These are phyloP conservation scores for Xylaria flabelliformis DNA, from an alignment of 495 filamentous ascomycete genomes.

Conservation along the genomic window DNA sequence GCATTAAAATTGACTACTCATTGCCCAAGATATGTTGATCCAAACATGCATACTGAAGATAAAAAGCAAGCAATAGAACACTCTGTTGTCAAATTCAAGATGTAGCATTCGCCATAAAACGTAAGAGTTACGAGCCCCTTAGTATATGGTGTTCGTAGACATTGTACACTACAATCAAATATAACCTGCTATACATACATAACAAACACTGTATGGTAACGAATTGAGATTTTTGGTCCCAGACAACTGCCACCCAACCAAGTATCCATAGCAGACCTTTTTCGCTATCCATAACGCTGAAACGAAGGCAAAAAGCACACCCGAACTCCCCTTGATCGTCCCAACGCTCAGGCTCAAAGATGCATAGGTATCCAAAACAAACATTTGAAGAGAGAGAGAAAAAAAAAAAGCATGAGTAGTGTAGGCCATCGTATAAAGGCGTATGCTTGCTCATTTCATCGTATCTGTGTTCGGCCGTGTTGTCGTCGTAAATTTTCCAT, in stretches of 20 bases:
- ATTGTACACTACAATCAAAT: neutral
- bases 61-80: neutral
- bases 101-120: neutral
- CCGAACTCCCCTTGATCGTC: neutral
- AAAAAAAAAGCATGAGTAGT: neutral
- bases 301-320: neutral
- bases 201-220: neutral
- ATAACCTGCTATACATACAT: neutral
- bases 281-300: neutral
- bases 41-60: neutral
- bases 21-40: too few species aligned
- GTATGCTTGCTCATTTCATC: neutral
- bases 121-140: neutral
- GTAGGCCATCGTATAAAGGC: neutral
- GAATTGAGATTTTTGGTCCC: neutral
- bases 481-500: conserved; percentile 6
- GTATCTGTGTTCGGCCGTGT: conserved; percentile 3
- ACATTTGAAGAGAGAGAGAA: neutral
- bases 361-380: conserved; percentile 8
- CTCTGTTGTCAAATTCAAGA: neutral
- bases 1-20: neutral
- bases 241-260: neutral
- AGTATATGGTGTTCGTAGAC: neutral
- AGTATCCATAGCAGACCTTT: neutral
- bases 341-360: neutral